A percentile compares a stretch with the other conserved stretches of the same genome.
These are phyloP conservation scores for Agapanthus africanus DNA, from an alignment of 106 monocot genomes.

Conservation along the genomic window DNA sequence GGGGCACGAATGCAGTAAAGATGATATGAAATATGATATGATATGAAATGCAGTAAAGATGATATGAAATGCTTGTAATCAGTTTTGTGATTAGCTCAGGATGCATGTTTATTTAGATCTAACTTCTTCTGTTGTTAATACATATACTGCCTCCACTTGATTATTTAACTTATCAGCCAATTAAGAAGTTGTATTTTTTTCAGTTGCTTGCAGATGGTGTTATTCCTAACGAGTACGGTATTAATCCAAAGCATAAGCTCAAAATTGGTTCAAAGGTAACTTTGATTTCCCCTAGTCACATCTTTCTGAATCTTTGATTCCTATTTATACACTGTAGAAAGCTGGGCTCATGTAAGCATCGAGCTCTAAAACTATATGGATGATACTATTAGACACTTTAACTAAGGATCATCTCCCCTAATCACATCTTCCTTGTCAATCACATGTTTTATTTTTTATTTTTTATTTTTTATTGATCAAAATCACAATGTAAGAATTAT, in stretches of 20 bases:
- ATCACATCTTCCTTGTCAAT: too few relatives aligned
- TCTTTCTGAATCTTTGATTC: not conserved
- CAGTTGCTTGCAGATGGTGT: slow-evolving; percentile 98
- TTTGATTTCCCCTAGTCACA: not conserved
- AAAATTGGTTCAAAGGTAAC: slow-evolving; percentile 97
- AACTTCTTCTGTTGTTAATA: not conserved
- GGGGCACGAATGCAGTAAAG: too few relatives aligned
- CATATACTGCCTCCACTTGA: not conserved
- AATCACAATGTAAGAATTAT: too few relatives aligned
- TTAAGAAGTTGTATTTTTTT: too few relatives aligned
- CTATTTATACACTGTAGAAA: too few relatives aligned
- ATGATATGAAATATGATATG: too few relatives aligned
- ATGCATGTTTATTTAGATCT: not conserved
- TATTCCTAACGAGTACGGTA: slow-evolving; percentile 97
- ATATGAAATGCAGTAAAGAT: too few relatives aligned
- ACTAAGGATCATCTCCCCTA: too few relatives aligned
- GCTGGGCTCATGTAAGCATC: too few relatives aligned
- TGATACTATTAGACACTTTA: not conserved
- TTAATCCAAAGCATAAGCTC: slow-evolving; percentile 93
- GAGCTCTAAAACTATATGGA: not conserved
- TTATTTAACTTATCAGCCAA: too few relatives aligned
- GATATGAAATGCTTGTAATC: not conserved
- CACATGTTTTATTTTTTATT: too few relatives aligned
- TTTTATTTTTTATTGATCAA: too few relatives aligned
- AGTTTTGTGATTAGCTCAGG: not conserved